Conservation (phyloP, 1,139 yeast species). For the Hansenula anomala region DNA sequence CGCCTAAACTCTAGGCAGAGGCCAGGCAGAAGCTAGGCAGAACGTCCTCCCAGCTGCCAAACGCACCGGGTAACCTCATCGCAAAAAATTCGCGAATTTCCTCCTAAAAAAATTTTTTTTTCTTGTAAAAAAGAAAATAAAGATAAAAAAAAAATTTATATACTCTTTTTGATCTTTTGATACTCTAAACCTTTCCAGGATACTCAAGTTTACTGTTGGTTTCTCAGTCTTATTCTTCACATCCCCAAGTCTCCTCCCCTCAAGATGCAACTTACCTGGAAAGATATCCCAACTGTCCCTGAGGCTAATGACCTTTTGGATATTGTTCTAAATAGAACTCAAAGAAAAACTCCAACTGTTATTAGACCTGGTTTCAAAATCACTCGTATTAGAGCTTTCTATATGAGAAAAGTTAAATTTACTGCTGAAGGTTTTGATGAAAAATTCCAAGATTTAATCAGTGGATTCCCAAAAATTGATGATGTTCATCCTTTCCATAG, state of each 20-base stretch:
- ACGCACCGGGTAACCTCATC: constrained; percentile 8
- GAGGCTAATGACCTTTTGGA: constrained; percentile 90
- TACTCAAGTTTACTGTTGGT: too few species aligned
- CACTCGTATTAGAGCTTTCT: constrained; percentile 94
- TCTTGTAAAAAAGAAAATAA: background rate
- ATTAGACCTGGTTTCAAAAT: constrained; percentile 95
- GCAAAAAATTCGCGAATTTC: background rate
- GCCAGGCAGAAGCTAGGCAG: too few species aligned
- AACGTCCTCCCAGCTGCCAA: too few species aligned
- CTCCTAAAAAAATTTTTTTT: background rate
- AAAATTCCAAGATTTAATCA: constrained; percentile 78
- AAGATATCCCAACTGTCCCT: constrained; percentile 94
- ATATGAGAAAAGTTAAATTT: constrained; percentile 95
- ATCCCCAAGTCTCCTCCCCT: too few species aligned
- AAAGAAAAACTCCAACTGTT: constrained; percentile 97
- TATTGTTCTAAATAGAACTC: constrained; percentile 94
- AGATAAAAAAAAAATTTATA: background rate
- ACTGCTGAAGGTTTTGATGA: constrained; percentile 96
- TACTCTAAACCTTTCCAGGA: too few species aligned
- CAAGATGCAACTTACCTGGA: constrained; percentile 95
- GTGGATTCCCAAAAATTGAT: constrained; percentile 92
- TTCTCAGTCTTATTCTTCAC: too few species aligned
- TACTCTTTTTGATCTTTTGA: too few species aligned
- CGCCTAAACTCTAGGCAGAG: too few species aligned
- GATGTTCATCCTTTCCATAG: constrained; percentile 98